These are phyloP conservation scores for Volvariella volvacea DNA, from an alignment of 1,284 basidiomycete species.

Conservation along the genomic window DNA sequence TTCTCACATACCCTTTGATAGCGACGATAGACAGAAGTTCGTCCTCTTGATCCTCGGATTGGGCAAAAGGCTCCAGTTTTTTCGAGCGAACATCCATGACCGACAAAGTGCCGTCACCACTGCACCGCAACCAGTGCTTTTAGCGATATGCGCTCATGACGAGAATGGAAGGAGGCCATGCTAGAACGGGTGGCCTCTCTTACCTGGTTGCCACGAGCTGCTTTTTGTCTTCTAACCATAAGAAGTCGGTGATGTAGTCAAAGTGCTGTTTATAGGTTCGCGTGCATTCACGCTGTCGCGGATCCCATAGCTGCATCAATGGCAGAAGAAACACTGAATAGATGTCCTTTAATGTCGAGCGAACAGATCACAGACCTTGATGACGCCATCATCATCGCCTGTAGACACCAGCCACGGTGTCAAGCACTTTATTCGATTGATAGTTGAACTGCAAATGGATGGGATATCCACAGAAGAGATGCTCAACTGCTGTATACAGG, in stretches of 20 bases:
- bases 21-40: constrained; percentile 82
- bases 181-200: constrained; percentile 12
- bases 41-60: constrained; percentile 94
- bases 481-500: neutral
- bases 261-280: constrained; percentile 83
- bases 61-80: constrained; percentile 65
- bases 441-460: constrained; percentile 55
- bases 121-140: constrained; percentile 21
- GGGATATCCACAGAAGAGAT: constrained; percentile 24
- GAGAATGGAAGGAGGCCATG: neutral
- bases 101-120: constrained; percentile 88
- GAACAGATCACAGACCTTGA: constrained; percentile 67
- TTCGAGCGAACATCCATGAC: constrained; percentile 85
- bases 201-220: constrained; percentile 84
- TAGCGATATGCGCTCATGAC: constrained; percentile 4
- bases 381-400: constrained; percentile 91
- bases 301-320: constrained; percentile 81
- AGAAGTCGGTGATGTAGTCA: constrained; percentile 93
- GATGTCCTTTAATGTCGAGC: neutral
- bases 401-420: constrained; percentile 70
- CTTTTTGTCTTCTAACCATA: constrained; percentile 80
- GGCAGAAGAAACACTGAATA: constrained; percentile 2
- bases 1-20: constrained; percentile 64
- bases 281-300: constrained; percentile 58
- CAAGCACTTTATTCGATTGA: constrained; percentile 76